Conservation (phyloP, 108 stramenopile genomes). For the Cyclotella cryptica region DNA sequence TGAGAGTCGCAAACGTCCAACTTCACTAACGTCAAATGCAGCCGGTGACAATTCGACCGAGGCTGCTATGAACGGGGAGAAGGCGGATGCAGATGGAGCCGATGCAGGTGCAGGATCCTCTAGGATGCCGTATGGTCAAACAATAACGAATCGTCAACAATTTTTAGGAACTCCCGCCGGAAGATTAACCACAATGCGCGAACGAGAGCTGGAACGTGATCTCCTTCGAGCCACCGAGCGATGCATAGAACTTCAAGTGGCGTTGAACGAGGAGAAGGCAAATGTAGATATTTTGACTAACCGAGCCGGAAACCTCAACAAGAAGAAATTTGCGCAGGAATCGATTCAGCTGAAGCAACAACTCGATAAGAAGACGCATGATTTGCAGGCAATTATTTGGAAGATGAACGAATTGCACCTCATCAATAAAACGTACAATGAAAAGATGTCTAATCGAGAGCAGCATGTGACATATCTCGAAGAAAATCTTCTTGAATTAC, state of each 20-base stretch:
- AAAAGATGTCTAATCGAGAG: conserved; percentile 82
- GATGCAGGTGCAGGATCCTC: conserved; percentile 25
- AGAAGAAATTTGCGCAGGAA: conserved; percentile 77
- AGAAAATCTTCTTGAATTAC: conserved; percentile 78
- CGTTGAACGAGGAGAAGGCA: conserved; percentile 79
- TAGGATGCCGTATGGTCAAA: conserved; percentile 47
- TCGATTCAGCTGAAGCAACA: conserved; percentile 67
- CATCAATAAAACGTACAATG: conserved; percentile 82
- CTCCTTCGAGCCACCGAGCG: conserved; percentile 71
- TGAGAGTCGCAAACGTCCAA: conserved; percentile 12
- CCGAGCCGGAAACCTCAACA: conserved; percentile 59
- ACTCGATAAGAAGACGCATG: conserved; percentile 78
- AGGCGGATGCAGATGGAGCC: conserved; percentile 24
- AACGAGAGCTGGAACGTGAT: conserved; percentile 74
- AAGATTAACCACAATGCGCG: conserved; percentile 66
- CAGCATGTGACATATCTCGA: conserved; percentile 84
- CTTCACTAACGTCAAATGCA: conserved; percentile 19
- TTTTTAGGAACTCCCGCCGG: conserved; percentile 74
- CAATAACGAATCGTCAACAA: conserved; percentile 68
- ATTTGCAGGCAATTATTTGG: conserved; percentile 81
- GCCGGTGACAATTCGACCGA: conserved; percentile 4
- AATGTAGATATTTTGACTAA: conserved; percentile 78
- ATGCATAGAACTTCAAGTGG: conserved; percentile 77
- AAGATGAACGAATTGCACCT: conserved; percentile 93
- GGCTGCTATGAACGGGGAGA: neutral